Percentiles rank a stretch among this genome's conserved stretches.
Conservation (phyloP, 1,139 yeast genomes). For the Scheffersomyces titani region DNA sequence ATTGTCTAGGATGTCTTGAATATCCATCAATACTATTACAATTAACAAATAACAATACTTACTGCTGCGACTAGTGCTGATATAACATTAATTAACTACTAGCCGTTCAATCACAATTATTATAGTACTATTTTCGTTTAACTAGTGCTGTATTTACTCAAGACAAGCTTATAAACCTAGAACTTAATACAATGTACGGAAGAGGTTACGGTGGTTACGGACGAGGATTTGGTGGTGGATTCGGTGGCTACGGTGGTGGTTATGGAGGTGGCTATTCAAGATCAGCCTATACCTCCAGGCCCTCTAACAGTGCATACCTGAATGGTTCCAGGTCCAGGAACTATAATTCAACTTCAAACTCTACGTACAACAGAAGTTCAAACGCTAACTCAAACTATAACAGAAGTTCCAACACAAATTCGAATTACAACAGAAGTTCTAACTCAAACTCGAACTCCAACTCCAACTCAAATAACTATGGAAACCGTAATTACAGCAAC, state of each 20-base stretch:
- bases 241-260: background rate
- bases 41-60: background rate
- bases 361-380: background rate
- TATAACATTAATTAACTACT: background rate
- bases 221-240: background rate
- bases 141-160: background rate
- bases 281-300: background rate
- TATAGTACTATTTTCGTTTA: background rate
- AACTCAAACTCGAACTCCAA: background rate
- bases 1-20: too few species aligned
- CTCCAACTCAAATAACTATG: background rate
- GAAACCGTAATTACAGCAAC: background rate
- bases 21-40: background rate
- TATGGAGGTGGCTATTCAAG: background rate
- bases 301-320: background rate
- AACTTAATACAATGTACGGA: background rate
- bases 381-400: background rate
- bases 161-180: background rate
- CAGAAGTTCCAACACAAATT: background rate
- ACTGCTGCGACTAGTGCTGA: background rate
- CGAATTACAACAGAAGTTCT: background rate
- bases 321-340: background rate
- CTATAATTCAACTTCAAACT: background rate
- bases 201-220: slow-evolving; percentile 1
- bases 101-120: background rate